These are phyloP conservation scores for Coemansia sp. DNA, from an alignment of 192 early-diverging fungal species.

Conservation along the genomic window DNA sequence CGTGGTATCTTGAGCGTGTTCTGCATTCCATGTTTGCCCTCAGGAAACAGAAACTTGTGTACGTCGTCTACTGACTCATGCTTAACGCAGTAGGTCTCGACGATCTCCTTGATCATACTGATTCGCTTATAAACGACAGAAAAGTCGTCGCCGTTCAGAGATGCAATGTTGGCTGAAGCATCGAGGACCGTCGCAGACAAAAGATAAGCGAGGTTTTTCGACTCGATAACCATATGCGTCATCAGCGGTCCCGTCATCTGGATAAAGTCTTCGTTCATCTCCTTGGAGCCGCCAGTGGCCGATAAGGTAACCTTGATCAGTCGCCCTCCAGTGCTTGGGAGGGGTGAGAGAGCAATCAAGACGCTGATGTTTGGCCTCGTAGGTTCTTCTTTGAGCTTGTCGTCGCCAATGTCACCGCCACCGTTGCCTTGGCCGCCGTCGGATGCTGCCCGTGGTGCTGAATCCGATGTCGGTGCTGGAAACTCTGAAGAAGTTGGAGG, in stretches of 20 bases:
- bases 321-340: conserved; percentile 30
- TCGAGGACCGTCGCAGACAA: conserved; percentile 48
- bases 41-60: conserved; percentile 48
- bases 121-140: conserved; percentile 42
- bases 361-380: conserved; percentile 18
- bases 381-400: not conserved
- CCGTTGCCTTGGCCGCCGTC: not conserved
- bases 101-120: conserved; percentile 42
- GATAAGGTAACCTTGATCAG: conserved; percentile 42
- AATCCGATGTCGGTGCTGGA: not conserved
- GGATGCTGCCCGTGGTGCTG: not conserved
- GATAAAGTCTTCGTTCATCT: conserved; percentile 48
- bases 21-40: conserved; percentile 39
- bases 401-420: not conserved
- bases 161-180: conserved; percentile 51
- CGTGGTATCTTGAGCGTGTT: conserved; percentile 24
- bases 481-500: not conserved
- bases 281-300: conserved; percentile 31
- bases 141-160: conserved; percentile 46
- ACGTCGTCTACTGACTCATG: conserved; percentile 17
- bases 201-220: conserved; percentile 32
- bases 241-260: conserved; percentile 50
- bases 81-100: conserved; percentile 24
- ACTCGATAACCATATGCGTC: conserved; percentile 32
- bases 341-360: conserved; percentile 38